These are phyloP conservation scores for Fusarium tricinctum DNA, from an alignment of 2,329 filamentous ascomycete species.

Conservation along the genomic window DNA sequence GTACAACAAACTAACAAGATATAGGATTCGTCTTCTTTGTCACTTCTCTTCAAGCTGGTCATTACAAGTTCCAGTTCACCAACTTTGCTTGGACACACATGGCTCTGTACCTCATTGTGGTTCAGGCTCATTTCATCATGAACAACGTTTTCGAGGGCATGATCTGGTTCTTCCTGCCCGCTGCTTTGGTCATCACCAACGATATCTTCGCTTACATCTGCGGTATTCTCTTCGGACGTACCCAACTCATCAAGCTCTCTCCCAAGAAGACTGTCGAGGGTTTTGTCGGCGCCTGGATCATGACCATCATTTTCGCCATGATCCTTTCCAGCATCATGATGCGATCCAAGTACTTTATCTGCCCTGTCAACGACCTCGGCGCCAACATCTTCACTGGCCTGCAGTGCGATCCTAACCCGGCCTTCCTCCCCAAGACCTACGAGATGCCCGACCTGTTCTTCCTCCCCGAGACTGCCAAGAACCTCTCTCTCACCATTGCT, in stretches of 20 bases:
- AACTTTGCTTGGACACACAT: conserved; percentile 99
- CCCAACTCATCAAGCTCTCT: conserved; percentile 96
- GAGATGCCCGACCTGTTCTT: conserved; percentile 80
- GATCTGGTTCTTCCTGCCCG: conserved; percentile 99
- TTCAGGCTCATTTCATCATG: conserved; percentile 99
- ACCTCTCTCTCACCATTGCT: conserved; percentile 78
- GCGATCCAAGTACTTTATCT: conserved; percentile 97
- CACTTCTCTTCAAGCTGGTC: conserved; percentile 90
- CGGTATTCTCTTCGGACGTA: conserved; percentile 95
- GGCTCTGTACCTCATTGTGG: conserved; percentile 97
- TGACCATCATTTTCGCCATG: conserved; percentile 89
- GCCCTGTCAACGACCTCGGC: conserved; percentile 95
- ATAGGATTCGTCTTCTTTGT: conserved; percentile 98
- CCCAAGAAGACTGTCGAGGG: conserved; percentile 99
- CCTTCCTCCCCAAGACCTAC: conserved; percentile 85
- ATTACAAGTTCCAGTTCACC: conserved; percentile 99
- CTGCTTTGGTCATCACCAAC: conserved; percentile 95
- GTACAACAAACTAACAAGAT: conserved; percentile 33
- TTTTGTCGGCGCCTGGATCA: conserved; percentile 95
- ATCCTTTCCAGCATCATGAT: conserved; percentile 86
- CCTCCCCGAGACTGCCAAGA: conserved; percentile 66
- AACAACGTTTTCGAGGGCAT: conserved; percentile 99
- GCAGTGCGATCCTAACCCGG: conserved; percentile 90
- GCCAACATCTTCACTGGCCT: conserved; percentile 93
- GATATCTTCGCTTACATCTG: conserved; percentile 99